A percentile compares a stretch with the other conserved stretches of the same genome.
Evolutionary conservation across 2,329 filamentous ascomycete genomes (phyloP).

Genomic region (Emergomyces pasteurianus): DNA sequence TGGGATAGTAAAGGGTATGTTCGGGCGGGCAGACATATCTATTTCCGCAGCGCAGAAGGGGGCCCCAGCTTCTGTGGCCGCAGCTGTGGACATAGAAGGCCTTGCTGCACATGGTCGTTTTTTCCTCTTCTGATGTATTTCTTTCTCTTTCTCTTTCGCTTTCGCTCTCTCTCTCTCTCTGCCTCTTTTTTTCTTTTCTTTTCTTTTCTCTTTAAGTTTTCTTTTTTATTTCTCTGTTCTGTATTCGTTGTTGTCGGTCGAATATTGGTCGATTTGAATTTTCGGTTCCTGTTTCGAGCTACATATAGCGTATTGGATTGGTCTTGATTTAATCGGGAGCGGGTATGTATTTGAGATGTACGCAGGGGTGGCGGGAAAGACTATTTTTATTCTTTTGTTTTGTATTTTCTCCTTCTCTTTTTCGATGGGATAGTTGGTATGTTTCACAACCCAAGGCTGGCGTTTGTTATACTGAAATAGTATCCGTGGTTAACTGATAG

Average conservation of each 20-base stretch:
- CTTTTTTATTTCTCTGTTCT: background rate
- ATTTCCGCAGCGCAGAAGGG: slow-evolving; percentile 10
- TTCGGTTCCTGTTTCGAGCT: background rate
- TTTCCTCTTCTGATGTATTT: background rate
- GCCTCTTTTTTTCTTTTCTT: background rate
- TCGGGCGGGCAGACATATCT: slow-evolving; percentile 10
- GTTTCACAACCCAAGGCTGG: background rate
- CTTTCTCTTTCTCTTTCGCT: too few relatives aligned
- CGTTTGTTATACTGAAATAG: background rate
- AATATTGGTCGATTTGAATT: background rate
- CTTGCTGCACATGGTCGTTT: slow-evolving; percentile 10
- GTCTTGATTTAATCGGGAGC: background rate
- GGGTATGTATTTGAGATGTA: background rate
- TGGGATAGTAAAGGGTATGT: slow-evolving; percentile 7
- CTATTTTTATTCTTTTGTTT: background rate
- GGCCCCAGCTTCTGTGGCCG: slow-evolving; percentile 11
- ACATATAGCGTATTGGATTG: background rate
- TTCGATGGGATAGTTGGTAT: background rate
- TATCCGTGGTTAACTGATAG: background rate
- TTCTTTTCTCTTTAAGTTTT: background rate
- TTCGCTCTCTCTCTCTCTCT: too few relatives aligned
- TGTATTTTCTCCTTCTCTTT: background rate
- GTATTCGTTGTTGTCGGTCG: background rate
- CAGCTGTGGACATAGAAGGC: slow-evolving; percentile 11
- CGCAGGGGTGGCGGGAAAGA: background rate